A percentile compares a stretch with the other conserved stretches of the same genome.
Evolutionary conservation across 257 asterid species (phyloP).

Genomic region (Nicotiana benthamiana): DNA sequence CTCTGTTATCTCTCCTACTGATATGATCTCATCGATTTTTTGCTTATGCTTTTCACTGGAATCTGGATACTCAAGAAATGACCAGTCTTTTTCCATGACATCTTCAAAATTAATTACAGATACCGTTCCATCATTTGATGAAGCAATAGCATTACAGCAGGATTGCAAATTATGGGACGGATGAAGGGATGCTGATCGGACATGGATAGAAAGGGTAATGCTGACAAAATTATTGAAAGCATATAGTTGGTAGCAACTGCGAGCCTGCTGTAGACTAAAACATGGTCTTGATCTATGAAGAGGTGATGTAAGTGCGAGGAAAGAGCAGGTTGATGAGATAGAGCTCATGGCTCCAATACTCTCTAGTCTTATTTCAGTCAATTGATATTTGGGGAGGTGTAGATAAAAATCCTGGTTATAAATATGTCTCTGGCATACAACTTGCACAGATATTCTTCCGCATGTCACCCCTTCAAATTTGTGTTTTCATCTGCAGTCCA

Average conservation of each 20-base stretch:
- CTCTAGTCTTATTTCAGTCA: background rate
- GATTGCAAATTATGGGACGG: constrained; percentile 13
- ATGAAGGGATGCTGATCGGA: constrained; percentile 15
- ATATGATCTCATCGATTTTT: constrained; percentile 47
- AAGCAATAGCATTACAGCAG: constrained; percentile 16
- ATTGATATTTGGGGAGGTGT: background rate
- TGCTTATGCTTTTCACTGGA: constrained; percentile 34
- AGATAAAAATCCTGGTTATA: background rate
- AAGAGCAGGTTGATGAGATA: constrained; percentile 26
- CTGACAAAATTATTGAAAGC: background rate
- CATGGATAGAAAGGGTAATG: constrained; percentile 14
- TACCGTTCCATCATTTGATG: constrained; percentile 37
- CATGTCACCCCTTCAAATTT: background rate
- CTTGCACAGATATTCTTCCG: background rate
- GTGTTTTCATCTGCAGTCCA: background rate
- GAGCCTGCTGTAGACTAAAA: constrained; percentile 4
- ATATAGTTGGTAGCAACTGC: constrained; percentile 2
- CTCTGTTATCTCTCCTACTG: constrained; percentile 43
- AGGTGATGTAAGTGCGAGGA: constrained; percentile 19
- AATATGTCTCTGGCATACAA: background rate
- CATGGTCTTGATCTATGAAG: constrained; percentile 13
- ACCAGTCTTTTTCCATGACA: constrained; percentile 66
- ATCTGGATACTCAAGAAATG: constrained; percentile 52
- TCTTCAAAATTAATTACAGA: constrained; percentile 50
- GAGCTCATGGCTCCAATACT: constrained; percentile 23